A percentile compares a stretch with the other conserved stretches of the same genome.
Evolutionary conservation across 1,284 basidiomycete species (phyloP).

Genomic region (Gymnopus androsaceus): DNA sequence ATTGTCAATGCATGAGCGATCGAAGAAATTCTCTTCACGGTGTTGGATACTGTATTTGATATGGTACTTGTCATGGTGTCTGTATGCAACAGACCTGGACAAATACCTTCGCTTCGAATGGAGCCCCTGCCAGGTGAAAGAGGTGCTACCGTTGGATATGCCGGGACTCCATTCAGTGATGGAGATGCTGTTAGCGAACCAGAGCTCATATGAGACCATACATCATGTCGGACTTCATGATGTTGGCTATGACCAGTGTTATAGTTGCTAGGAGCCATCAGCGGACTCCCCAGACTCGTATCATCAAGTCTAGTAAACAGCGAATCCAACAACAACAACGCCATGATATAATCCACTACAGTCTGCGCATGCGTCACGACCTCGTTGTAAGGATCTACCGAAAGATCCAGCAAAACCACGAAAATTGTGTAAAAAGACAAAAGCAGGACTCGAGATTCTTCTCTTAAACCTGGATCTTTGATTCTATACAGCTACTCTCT

Average conservation of each 20-base stretch:
- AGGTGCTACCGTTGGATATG: constrained; percentile 25
- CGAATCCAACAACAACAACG: constrained; percentile 85
- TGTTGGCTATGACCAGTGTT: constrained; percentile 30
- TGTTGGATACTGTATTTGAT: constrained; percentile 61
- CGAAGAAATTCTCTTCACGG: constrained; percentile 79
- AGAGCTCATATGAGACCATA: constrained; percentile 36
- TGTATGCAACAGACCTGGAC: constrained; percentile 53
- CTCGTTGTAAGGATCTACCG: constrained; percentile 90
- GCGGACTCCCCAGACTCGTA: constrained; percentile 59
- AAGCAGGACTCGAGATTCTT: constrained; percentile 82
- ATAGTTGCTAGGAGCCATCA: constrained; percentile 42
- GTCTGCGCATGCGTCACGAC: constrained; percentile 90
- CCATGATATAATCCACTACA: constrained; percentile 91
- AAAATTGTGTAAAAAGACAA: constrained; percentile 94
- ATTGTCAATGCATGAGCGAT: constrained; percentile 77
- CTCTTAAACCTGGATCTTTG: constrained; percentile 65
- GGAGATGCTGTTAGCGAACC: constrained; percentile 53
- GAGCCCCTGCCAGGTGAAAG: constrained; percentile 2
- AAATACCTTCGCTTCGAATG: constrained; percentile 19
- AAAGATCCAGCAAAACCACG: constrained; percentile 86
- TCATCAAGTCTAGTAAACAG: constrained; percentile 77
- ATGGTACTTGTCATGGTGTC: constrained; percentile 66
- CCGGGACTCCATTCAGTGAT: constrained; percentile 28
- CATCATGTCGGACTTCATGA: background rate
- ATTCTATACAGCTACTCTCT: constrained; percentile 76